Conservation (phyloP, 305 asterid species). For the Withania somnifera region DNA sequence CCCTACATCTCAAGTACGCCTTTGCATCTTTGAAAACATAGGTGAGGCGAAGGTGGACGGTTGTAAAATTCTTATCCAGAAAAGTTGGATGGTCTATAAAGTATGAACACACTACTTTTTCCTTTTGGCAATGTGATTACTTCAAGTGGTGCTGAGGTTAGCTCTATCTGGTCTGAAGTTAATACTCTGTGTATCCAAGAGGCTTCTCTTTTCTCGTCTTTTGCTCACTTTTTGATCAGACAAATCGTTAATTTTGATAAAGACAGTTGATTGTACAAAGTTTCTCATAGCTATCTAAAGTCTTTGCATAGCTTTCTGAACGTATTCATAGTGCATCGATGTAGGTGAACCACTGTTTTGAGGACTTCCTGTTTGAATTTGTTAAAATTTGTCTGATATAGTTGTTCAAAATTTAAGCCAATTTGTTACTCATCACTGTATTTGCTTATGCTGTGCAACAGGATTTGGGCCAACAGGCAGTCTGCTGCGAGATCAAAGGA, state of each 20-base stretch:
- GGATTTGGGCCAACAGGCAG: conserved; percentile 99
- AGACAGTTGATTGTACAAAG: not conserved
- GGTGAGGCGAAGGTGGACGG: too few species aligned
- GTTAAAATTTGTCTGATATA: conserved; percentile 4
- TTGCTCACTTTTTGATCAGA: not conserved
- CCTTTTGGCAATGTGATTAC: too few species aligned
- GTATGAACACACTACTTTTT: too few species aligned
- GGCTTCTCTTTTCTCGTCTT: not conserved
- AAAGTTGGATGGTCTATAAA: too few species aligned
- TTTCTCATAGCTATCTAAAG: not conserved
- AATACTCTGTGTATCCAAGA: not conserved
- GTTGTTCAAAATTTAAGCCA: not conserved
- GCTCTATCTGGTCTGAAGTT: not conserved
- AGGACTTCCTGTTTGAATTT: not conserved
- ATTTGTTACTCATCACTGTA: not conserved
- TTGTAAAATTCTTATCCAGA: too few species aligned
- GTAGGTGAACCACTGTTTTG: not conserved
- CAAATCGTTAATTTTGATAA: not conserved
- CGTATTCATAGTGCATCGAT: not conserved
- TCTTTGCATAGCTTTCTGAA: not conserved
- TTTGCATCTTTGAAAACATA: too few species aligned
- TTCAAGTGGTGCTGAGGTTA: not conserved
- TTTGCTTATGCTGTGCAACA: conserved; percentile 14
- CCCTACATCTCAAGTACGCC: too few species aligned
- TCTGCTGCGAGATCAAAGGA: conserved; percentile 99